Evolutionary conservation across 2,329 filamentous ascomycete species (phyloP), one percentile per base, ranked within the genome.

Genomic region (Ophiostoma tasmaniense): DNA sequence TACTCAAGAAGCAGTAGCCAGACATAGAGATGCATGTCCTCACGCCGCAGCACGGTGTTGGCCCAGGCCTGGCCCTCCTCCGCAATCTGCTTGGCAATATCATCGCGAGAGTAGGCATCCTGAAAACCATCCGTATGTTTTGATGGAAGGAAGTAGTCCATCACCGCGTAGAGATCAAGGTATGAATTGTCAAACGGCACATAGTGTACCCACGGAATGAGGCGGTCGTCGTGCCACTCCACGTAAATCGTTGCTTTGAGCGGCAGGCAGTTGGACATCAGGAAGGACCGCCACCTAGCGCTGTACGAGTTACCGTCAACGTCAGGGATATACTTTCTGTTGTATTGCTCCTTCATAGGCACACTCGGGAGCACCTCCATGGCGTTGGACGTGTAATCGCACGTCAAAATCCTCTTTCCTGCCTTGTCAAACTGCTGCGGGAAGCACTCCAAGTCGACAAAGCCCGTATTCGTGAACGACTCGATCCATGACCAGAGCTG

Each of bases 211-310:
- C 90, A 92, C 0, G 89, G 85, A 11, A 87, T 79, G 0, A 92
- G 80, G 10, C 90, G 82, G 62, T 85, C 83, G 75, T 92, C 89
- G 75, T 92, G 89, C 90, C 90, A 92, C 76, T 92, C 90, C 4
- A 84, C 80, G 75, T 90, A 92, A 55, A 92, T 82, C 1, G 89
- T 91, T 8, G 86, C 84, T 77, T 92, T 92, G 75, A 92, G 83
- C 1, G 87, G 87, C 37, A 90, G 76, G 61, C 84, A 87, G 1
- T 84, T 89, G 45, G 84, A 88, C 20, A 82, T 81, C 8, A 92
- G 79, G 73, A 91, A 89, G 0, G 81, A 82, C 61, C 84, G 82
- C 77, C 85, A 90, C 13, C 87, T 81, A 5, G 84, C 86, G 69
- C 82, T 86, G 74, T 87, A 88, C 1, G 82, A 84, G 77, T 88